phyloP scores from a whole-genome alignment of 2,329 filamentous ascomycete species.

The Xylariales sp. region DNA sequence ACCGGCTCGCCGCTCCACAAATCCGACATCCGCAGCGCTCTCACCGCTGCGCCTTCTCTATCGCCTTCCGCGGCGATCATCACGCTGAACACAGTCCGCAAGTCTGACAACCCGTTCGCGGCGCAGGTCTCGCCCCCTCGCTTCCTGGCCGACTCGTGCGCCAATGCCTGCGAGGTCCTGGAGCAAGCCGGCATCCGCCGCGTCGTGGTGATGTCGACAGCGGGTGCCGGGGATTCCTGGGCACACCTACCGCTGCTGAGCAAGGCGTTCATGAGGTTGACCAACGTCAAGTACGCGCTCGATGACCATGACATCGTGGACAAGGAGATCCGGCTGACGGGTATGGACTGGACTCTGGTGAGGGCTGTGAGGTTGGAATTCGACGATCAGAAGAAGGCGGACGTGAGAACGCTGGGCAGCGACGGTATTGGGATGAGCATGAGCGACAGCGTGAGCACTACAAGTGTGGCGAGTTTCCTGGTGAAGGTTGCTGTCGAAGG shows the following conservation, averaged over 20 bases:
- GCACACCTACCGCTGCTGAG: conserved; percentile 25
- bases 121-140: conserved; percentile 31
- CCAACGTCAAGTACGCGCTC: conserved; percentile 34
- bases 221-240: conserved; percentile 34
- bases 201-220: conserved; percentile 34
- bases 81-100: conserved; percentile 34
- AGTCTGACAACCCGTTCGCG: conserved; percentile 35
- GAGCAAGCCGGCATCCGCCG: conserved; percentile 23
- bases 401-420: conserved; percentile 13
- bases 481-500: conserved; percentile 24
- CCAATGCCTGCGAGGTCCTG: conserved; percentile 27
- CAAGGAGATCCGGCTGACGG: conserved; percentile 27
- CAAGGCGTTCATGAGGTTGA: conserved; percentile 32
- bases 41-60: conserved; percentile 15
- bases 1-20: conserved; percentile 30
- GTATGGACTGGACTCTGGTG: conserved; percentile 32
- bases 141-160: conserved; percentile 31
- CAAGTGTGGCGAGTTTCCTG: conserved; percentile 26
- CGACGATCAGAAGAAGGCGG: conserved; percentile 23
- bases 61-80: conserved; percentile 28
- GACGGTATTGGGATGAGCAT: conserved; percentile 25
- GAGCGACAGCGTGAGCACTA: conserved; percentile 21
- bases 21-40: conserved; percentile 24
- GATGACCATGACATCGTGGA: conserved; percentile 31
- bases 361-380: conserved; percentile 26